phyloP scores from a whole-genome alignment of 2,329 filamentous ascomycete species.

The Graphilbum fragrans region DNA sequence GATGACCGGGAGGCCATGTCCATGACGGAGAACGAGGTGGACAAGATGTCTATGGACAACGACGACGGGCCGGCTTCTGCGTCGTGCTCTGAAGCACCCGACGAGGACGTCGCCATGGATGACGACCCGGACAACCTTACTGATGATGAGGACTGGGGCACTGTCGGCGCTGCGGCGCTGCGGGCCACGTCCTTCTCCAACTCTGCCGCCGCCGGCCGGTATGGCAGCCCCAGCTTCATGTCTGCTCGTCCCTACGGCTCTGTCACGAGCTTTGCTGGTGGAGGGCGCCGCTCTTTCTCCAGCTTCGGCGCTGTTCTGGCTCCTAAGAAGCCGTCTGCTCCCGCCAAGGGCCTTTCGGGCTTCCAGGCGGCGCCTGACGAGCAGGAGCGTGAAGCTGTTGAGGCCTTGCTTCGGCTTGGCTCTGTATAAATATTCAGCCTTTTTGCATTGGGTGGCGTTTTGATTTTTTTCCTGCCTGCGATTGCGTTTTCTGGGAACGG shows the following conservation, averaged over 20 bases:
- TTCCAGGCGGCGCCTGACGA: slow-evolving; percentile 47
- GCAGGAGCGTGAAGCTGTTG: slow-evolving; percentile 71
- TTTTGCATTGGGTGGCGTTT: slow-evolving; percentile 43
- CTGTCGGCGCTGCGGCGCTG: slow-evolving; percentile 75
- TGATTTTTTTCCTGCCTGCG: slow-evolving; percentile 1
- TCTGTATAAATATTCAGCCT: slow-evolving; percentile 50
- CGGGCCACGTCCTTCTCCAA: slow-evolving; percentile 53
- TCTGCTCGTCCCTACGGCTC: slow-evolving; percentile 36
- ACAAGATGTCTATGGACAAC: slow-evolving; percentile 84
- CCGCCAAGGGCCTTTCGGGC: slow-evolving; percentile 30
- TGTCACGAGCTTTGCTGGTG: slow-evolving; percentile 21
- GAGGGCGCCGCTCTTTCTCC: slow-evolving; percentile 35
- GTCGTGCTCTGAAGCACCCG: slow-evolving; percentile 64
- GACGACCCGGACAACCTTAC: slow-evolving; percentile 78
- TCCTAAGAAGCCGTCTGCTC: slow-evolving; percentile 21
- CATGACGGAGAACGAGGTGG: slow-evolving; percentile 74
- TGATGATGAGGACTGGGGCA: slow-evolving; percentile 92
- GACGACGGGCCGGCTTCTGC: slow-evolving; percentile 59
- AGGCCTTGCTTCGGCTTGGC: slow-evolving; percentile 69
- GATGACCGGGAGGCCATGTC: slow-evolving; percentile 48
- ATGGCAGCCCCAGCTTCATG: slow-evolving; percentile 31
- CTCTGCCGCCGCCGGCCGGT: slow-evolving; percentile 35
- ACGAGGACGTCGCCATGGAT: slow-evolving; percentile 43
- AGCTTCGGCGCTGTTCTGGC: slow-evolving; percentile 33
- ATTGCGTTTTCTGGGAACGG: not conserved